Evolutionary conservation across 225 moss, liverwort and hornwort genomes (phyloP), one percentile per base, ranked within the genome.

Genomic region (Neckera pumila): DNA sequence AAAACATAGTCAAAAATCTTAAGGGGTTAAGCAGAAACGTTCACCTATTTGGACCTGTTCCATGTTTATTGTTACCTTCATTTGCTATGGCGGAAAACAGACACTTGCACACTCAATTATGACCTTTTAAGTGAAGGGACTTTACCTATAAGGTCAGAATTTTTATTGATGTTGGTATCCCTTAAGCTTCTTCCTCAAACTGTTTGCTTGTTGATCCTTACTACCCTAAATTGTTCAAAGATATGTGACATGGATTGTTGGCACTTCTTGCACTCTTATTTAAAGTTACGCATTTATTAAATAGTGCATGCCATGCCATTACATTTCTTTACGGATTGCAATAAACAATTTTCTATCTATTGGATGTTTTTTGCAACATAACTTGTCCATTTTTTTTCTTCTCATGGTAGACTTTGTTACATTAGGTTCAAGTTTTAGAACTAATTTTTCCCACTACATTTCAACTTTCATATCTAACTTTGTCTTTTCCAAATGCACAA

Each of bases 11-110:
- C n/a, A n/a, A n/a, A n/a, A n/a, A n/a, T n/a, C n/a, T n/a, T n/a
- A n/a, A n/a, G n/a, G n/a, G n/a, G n/a, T n/a, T n/a, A 40, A 70
- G 5, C 0, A 3, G 0, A 70, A 70, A 40, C 1, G 0, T 21
- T 40, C 14, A 14, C 0, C 4, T 70, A 40, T 40, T 70, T 14
- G 40, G 1, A 8, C 25, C 5, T 14, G 0, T 25, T 13, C 12
- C 1, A 25, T 1, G 0, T 8, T 70, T 40, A 23, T 14, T 12
- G 1, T 70, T 70, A 25, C 1, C 25, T 25, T 38, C 25, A 40
- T 40, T 40, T 70, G 2, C 5, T 40, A 14, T 40, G 8, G 8
- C 1, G 2, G 40, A 1, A 42, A 40, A 25, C 42, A 2, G 9
- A 70, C 9, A 40, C 5, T 2, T 70, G 1, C 8, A 42, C 1